Evolutionary conservation across 139 green algal genomes (phyloP).

Genomic region (Dunaliella primolecta): DNA sequence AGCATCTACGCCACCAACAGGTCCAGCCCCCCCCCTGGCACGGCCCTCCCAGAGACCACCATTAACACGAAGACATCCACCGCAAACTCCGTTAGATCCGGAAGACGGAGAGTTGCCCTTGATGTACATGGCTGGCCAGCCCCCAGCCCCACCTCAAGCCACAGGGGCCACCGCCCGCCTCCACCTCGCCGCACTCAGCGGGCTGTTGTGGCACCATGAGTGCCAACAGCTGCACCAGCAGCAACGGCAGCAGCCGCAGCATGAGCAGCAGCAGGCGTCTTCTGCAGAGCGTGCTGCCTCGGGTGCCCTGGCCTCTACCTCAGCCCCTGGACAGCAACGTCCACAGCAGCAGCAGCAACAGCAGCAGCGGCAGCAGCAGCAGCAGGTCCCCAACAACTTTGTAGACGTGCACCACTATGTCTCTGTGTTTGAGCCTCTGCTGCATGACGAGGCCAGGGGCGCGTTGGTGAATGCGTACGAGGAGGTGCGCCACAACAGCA

Average conservation of each 20-base stretch:
- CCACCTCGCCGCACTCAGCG: slow-evolving; percentile 3
- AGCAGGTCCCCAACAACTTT: slow-evolving; percentile 35
- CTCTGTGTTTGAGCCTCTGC: slow-evolving; percentile 66
- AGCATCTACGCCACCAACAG: too few relatives aligned
- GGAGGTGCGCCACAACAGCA: too few relatives aligned
- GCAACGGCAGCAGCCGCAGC: background rate
- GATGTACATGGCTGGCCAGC: too few relatives aligned
- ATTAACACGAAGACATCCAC: too few relatives aligned
- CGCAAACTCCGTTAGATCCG: too few relatives aligned
- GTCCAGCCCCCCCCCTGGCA: too few relatives aligned
- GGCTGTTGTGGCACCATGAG: slow-evolving; percentile 8
- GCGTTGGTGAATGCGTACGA: slow-evolving; percentile 43
- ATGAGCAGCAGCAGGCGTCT: background rate
- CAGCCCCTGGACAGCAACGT: background rate
- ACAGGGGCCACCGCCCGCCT: background rate
- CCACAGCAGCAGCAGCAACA: background rate
- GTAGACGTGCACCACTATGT: slow-evolving; percentile 55
- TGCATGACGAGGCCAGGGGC: slow-evolving; percentile 79
- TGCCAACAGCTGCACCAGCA: slow-evolving; percentile 3
- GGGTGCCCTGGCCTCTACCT: background rate
- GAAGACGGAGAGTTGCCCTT: too few relatives aligned
- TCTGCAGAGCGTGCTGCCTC: background rate
- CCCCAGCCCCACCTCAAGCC: too few relatives aligned
- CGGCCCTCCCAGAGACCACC: too few relatives aligned
- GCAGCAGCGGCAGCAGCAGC: background rate